A percentile compares a stretch with the other conserved stretches of the same genome.
These are phyloP conservation scores for Chlamydomonas eustigma DNA, from an alignment of 139 green algal genomes.

Conservation along the genomic window DNA sequence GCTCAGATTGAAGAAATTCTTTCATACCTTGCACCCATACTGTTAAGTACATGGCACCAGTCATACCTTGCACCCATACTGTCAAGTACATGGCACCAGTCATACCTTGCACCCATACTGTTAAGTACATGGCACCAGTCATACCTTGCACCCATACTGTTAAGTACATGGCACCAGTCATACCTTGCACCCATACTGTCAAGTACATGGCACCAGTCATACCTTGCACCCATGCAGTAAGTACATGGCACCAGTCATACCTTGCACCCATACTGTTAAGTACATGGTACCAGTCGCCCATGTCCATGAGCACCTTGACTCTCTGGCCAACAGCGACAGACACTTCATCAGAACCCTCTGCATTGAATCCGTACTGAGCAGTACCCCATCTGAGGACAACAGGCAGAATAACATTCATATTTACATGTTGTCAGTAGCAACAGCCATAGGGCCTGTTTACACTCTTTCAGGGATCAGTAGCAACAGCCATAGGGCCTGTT, in stretches of 20 bases:
- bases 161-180: background rate
- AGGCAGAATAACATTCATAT: too few relatives aligned
- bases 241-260: background rate
- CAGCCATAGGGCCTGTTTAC: too few relatives aligned
- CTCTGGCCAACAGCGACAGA: constrained; percentile 27
- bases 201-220: background rate
- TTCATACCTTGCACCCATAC: too few relatives aligned
- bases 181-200: background rate
- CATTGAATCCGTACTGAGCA: constrained; percentile 26
- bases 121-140: background rate
- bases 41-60: too few relatives aligned
- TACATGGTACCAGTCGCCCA: constrained; percentile 41
- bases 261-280: constrained; percentile 1
- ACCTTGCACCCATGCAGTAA: background rate
- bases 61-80: background rate
- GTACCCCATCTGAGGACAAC: constrained; percentile 14
- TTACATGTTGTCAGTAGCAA: too few relatives aligned
- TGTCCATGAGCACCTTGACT: constrained; percentile 28
- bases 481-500: too few relatives aligned
- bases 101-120: background rate
- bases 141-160: background rate
- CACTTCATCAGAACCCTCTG: constrained; percentile 23
- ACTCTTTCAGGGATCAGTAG: too few relatives aligned
- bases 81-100: background rate
- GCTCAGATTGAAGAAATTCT: too few relatives aligned